Evolutionary conservation across 352 stramenopile genomes (phyloP).

Genomic region (Phytophthora ramorum): DNA sequence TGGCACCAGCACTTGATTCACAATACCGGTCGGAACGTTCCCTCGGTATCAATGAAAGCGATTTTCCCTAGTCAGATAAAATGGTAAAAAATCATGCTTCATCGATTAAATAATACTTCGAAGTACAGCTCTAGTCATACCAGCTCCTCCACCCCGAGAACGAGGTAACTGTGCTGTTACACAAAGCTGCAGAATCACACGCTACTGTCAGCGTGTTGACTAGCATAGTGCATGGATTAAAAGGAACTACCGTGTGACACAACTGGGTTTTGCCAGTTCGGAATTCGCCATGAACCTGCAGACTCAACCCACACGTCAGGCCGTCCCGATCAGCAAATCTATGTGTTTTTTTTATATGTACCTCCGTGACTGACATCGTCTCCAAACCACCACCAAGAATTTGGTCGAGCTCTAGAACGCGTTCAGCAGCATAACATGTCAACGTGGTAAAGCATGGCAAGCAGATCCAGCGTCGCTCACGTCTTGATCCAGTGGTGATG

Average conservation of each 20-base stretch:
- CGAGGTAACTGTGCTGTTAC: slow-evolving; percentile 87
- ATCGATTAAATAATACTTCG: neutral
- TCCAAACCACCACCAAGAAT: slow-evolving; percentile 90
- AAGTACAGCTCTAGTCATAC: slow-evolving; percentile 33
- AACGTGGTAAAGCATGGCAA: slow-evolving; percentile 11
- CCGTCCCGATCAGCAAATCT: neutral
- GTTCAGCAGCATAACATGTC: neutral
- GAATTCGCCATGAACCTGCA: slow-evolving; percentile 92
- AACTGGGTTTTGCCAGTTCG: slow-evolving; percentile 96
- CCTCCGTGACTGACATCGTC: slow-evolving; percentile 92
- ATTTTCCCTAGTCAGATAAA: slow-evolving; percentile 68
- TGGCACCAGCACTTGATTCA: neutral
- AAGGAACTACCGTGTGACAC: slow-evolving; percentile 84
- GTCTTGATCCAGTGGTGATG: slow-evolving; percentile 80
- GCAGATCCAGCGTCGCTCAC: slow-evolving; percentile 32
- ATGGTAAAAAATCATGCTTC: slow-evolving; percentile 1
- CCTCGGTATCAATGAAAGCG: slow-evolving; percentile 92
- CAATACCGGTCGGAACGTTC: slow-evolving; percentile 89
- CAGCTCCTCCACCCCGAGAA: slow-evolving; percentile 82
- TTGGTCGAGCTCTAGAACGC: slow-evolving; percentile 73
- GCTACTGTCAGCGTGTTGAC: neutral
- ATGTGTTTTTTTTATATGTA: slow-evolving; percentile 24
- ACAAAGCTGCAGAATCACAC: slow-evolving; percentile 50
- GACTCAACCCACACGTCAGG: neutral
- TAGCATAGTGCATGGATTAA: neutral